Conservation (phyloP, 176 grass and related monocot genomes). For the Luzula sylvatica region DNA sequence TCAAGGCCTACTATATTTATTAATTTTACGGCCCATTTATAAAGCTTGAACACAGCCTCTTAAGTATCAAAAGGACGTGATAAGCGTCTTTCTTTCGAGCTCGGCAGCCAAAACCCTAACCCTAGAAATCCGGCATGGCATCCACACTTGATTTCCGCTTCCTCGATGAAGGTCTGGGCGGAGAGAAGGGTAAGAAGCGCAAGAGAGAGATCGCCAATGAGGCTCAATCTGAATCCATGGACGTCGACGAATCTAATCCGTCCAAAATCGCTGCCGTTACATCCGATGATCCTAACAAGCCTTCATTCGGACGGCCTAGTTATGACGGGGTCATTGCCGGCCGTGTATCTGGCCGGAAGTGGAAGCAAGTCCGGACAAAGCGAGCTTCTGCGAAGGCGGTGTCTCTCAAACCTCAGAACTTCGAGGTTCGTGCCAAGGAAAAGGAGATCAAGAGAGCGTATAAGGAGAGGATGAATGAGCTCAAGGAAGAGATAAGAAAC, state of each 20-base stretch:
- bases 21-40: no score
- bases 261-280: constrained; percentile 58
- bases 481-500: constrained; percentile 83
- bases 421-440: constrained; percentile 62
- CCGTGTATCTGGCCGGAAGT: constrained; percentile 62
- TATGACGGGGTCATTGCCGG: constrained; percentile 87
- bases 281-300: constrained; percentile 75
- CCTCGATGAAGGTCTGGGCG: constrained; percentile 89
- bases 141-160: constrained; percentile 78
- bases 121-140: constrained; percentile 38
- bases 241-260: constrained; percentile 22
- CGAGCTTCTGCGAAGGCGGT: constrained; percentile 58
- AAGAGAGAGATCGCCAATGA: constrained; percentile 20
- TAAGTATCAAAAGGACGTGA: no score
- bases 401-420: constrained; percentile 39
- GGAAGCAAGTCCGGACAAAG: constrained; percentile 68
- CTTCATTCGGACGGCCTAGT: constrained; percentile 63
- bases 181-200: constrained; percentile 60
- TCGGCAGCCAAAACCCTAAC: constrained; percentile 8
- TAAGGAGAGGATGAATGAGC: constrained; percentile 55
- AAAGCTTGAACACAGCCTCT: no score
- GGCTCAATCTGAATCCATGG: constrained; percentile 50
- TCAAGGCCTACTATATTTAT: no score
- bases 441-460: constrained; percentile 82
- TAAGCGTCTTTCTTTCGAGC: not conserved